Percentiles rank a stretch among this genome's conserved stretches.
phyloP scores from a whole-genome alignment of 345 rosid species.

The Trapa bicornis region DNA sequence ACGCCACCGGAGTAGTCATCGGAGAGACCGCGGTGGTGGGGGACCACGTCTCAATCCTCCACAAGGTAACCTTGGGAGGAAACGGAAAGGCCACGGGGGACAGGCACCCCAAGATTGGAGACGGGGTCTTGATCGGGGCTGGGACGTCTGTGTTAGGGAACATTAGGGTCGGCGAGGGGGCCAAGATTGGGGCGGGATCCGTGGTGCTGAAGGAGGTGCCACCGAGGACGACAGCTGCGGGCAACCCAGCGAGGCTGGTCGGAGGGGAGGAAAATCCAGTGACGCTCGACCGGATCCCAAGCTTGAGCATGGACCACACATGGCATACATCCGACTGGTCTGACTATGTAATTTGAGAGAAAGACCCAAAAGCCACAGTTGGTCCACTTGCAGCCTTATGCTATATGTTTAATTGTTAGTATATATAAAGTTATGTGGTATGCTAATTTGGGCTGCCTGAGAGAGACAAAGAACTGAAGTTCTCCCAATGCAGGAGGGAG shows the following conservation, averaged over 20 bases:
- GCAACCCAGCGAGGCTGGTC: constrained; percentile 76
- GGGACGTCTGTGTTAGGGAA: constrained; percentile 86
- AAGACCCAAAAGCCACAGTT: no score
- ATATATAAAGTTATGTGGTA: no score
- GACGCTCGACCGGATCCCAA: constrained; percentile 58
- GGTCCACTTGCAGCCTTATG: no score
- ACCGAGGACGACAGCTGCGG: constrained; percentile 68
- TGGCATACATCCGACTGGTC: constrained; percentile 68
- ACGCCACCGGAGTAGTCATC: constrained; percentile 73
- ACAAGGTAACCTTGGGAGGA: constrained; percentile 88
- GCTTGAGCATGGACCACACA: constrained; percentile 79
- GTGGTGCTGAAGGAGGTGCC: constrained; percentile 81
- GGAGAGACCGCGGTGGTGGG: constrained; percentile 94
- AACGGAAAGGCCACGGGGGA: constrained; percentile 72
- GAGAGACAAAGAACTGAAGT: constrained; percentile 7
- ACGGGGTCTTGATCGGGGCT: constrained; percentile 92
- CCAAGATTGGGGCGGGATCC: constrained; percentile 85
- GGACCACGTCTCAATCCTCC: constrained; percentile 68
- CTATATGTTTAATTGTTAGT: no score
- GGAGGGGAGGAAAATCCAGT: constrained; percentile 68
- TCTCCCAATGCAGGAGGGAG: constrained; percentile 1
- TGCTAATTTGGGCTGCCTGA: not conserved
- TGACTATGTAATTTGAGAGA: constrained; percentile 56
- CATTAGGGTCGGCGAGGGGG: constrained; percentile 77
- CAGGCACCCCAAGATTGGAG: constrained; percentile 88